Evolutionary conservation across 257 asterid genomes (phyloP), one percentile per base, ranked within the genome.

Genomic region (Ajuga chamaepitys): DNA sequence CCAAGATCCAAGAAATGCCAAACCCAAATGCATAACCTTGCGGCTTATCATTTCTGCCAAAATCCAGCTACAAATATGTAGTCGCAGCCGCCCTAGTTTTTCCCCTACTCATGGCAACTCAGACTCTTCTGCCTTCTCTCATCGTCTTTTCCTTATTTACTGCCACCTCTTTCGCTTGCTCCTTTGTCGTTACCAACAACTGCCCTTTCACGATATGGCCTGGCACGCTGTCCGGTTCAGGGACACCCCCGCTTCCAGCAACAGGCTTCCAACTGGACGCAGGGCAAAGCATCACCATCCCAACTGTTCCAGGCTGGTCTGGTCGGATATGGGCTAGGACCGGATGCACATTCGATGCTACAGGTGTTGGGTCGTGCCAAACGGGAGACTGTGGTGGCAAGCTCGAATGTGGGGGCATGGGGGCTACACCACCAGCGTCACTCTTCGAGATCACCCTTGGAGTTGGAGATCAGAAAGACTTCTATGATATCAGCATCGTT

Each of bases 311-410:
- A 0, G 91, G 95, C 8, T 91, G 96, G 96, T 84, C 97, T 0
- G 97, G 97, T 48, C 83, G 91, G 22, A 80, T 91, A 1, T 86
- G 95, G 97, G 97, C 85, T 9, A 83, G 95, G 67, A 91, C 97
- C 7, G 88, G 94, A 2, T 91, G 97, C 84, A 73, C 73, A 3
- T 91, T 91, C 44, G 89, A 86, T 18, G 77, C 75, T 7, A 68
- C 81, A 2, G 94, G 95, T 22, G 56, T 46, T 51, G 96, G 97
- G 45, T 70, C 88, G 4, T 91, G 96, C 77, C 84, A 76, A 44
- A 91, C 97, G 0, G 96, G 95, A 42, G 98, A 88, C 61, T 86
- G 94, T 44, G 91, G 91, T 0, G 95, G 97, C 65, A 83, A 67
- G 86, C 82, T 88, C 18, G 83, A 88, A 72, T 88, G 97, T 52